These are phyloP conservation scores for Arthrobotrys pseudoclavata DNA, from an alignment of 2,329 filamentous ascomycete species.

Conservation along the genomic window DNA sequence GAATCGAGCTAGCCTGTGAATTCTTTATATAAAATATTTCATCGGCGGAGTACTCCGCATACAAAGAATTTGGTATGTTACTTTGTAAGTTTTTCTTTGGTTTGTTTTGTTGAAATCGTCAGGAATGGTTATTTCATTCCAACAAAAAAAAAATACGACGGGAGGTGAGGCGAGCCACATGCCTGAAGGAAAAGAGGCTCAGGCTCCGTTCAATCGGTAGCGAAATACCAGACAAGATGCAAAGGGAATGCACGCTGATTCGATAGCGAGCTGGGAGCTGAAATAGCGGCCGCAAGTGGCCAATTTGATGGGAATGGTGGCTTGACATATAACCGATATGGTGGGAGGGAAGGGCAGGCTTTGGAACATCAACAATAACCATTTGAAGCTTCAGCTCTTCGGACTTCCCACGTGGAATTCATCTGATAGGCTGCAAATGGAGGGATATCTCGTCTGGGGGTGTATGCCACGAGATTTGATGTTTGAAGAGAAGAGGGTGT, in stretches of 20 bases:
- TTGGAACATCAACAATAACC: background rate
- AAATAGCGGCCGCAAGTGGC: slow-evolving; percentile 37
- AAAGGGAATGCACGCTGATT: slow-evolving; percentile 37
- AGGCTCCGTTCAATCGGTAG: slow-evolving; percentile 42
- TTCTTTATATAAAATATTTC: slow-evolving; percentile 32
- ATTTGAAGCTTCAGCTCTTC: slow-evolving; percentile 11
- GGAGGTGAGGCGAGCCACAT: slow-evolving; percentile 40
- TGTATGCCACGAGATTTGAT: slow-evolving; percentile 27
- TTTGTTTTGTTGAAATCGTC: slow-evolving; percentile 30
- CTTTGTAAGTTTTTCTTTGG: no score
- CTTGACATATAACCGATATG: slow-evolving; percentile 29
- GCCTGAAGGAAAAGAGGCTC: slow-evolving; percentile 7
- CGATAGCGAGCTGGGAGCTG: slow-evolving; percentile 24
- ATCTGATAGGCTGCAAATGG: slow-evolving; percentile 39
- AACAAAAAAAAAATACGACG: slow-evolving; percentile 28
- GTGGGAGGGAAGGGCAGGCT: slow-evolving; percentile 5
- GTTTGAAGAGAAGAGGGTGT: slow-evolving; percentile 31
- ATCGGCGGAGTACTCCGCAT: slow-evolving; percentile 22
- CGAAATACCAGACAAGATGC: slow-evolving; percentile 22
- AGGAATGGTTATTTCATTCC: slow-evolving; percentile 46
- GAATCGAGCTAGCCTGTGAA: slow-evolving; percentile 25
- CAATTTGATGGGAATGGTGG: slow-evolving; percentile 47
- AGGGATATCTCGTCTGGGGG: background rate
- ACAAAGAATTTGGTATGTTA: no score
- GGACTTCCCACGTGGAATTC: slow-evolving; percentile 39